Evolutionary conservation across 2,329 filamentous ascomycete genomes (phyloP), one percentile per base, ranked within the genome.

Genomic region (Chaetomium olivaceum): DNA sequence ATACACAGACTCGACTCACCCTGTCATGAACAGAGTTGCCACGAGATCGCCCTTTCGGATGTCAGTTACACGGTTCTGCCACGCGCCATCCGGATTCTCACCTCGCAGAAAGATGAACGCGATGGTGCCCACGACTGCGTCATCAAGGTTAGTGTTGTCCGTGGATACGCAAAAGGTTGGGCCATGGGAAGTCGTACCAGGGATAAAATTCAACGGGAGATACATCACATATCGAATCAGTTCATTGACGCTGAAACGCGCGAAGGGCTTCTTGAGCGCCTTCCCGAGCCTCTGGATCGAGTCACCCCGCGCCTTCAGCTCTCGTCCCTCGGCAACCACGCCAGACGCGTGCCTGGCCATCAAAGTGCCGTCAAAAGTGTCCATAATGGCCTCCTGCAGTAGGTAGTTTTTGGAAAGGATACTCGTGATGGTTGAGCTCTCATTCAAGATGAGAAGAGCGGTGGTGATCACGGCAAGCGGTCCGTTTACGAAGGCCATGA

Each of bases 121-220:
- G 8, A 88, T 80, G 0, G 93, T 97, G 6, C 94, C 94, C 21
- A 97, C 86, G 0, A 97, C 84, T 78, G 58, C 61, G 46, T 36
- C 36, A 58, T 19, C 43, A 31, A 58, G 7, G 58, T 69, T 39
- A 68, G 66, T 48, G 25, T 27, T 58, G 12, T 54, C 33, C 29
- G 4, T 29, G 4, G 11, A 25, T 16, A 27, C n/a, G 14, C 11
- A 31, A 33, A 31, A 33, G 27, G 6, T 19, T 2, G 12, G 36
- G 36, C 21, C 23, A 14, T 4, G 7, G 43, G n/a, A 7, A 52
- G 9, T n/a, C 73, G 60, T 77, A 80, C 78, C 74, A 0, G 94
- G 94, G 61, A 98, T 93, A 75, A 97, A 93, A 80, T 97, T 98
- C 67, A 98, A 83, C 12, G 94, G 93, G 51, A 97, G 82, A 75